phyloP scores from a whole-genome alignment of 2,329 filamentous ascomycete species.

The Penicillium janthinellum region DNA sequence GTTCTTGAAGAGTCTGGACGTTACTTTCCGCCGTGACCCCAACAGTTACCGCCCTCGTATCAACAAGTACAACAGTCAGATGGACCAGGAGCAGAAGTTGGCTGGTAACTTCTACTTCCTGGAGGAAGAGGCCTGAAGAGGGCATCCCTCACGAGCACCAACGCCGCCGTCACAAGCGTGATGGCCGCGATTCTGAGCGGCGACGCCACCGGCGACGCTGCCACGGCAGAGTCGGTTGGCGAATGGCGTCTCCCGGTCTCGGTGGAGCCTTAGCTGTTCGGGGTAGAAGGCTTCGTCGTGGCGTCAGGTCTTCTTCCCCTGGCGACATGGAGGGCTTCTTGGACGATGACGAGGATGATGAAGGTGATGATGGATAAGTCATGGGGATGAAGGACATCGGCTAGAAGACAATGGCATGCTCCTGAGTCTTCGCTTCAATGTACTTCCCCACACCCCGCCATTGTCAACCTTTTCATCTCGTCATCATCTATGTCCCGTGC shows the following conservation, averaged over 20 bases:
- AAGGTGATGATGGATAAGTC: slow-evolving; percentile 57
- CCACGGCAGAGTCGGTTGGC: slow-evolving; percentile 36
- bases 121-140: slow-evolving; percentile 78
- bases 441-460: slow-evolving; percentile 14
- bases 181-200: slow-evolving; percentile 41
- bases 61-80: slow-evolving; percentile 94
- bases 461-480: slow-evolving; percentile 18
- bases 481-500: slow-evolving; percentile 4
- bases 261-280: slow-evolving; percentile 39
- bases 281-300: slow-evolving; percentile 33
- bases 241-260: slow-evolving; percentile 48
- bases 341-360: slow-evolving; percentile 61
- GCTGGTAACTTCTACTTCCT: slow-evolving; percentile 97
- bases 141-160: slow-evolving; percentile 52
- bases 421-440: slow-evolving; percentile 30
- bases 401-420: slow-evolving; percentile 62
- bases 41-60: slow-evolving; percentile 96
- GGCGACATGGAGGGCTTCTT: slow-evolving; percentile 57
- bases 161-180: slow-evolving; percentile 39
- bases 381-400: slow-evolving; percentile 66
- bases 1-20: slow-evolving; percentile 94
- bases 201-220: slow-evolving; percentile 36
- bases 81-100: slow-evolving; percentile 97
- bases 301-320: slow-evolving; percentile 39
- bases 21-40: slow-evolving; percentile 97